Base-by-base conservation (phyloP, 371 early-diverging fungal genomes). In the Mucor mucedo region DNA sequence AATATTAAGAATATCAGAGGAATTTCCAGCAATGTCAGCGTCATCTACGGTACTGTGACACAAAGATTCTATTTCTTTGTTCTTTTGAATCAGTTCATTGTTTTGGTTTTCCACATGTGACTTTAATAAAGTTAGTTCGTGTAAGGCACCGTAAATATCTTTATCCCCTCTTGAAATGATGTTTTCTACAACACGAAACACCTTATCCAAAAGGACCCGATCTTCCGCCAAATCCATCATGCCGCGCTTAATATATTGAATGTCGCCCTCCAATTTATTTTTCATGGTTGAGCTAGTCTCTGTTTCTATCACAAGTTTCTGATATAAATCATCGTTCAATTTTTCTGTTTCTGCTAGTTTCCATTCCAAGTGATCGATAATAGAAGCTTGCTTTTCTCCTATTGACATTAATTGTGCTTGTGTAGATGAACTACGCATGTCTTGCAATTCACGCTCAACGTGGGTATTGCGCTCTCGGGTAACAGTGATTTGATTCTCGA, bases 401-500 rank as follows among this genome's bases (percentile, higher is more conserved):
- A 48, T 27, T 5, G 16, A 2, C 6, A 48, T 9, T 11, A 48
- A 48, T 27, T 48, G 48, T 21, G 14, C 48, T 27, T 48, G 48
- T 6, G 14, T 44, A 14, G 48, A 27, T 28, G 48, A 8, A 48
- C 21, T 28, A 7, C 39, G 50, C 21, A 60, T 52, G 5, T 53
- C 38, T 2, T 29, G 28, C 10, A 69, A 53, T 41, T 61, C 54
- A 21, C 29, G 49, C 38, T 69, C 70, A n/a, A 65, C 62, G 7
- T 58, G 62, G 14, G 11, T 28, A 32, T 60, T 63, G 4, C 66
- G 59, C 29, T 61, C 59, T 28, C 56, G 40, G 14, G 66, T 62
- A 3, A 54, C 60, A 4, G 66, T 50, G 21, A 70, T 52, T 44
- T 66, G 70, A 27, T 62, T 65, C n/a, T 69, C 58, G 16, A 62